These are phyloP conservation scores for Ramichloridium luteum DNA, from an alignment of 2,329 filamentous ascomycete species.

Conservation along the genomic window DNA sequence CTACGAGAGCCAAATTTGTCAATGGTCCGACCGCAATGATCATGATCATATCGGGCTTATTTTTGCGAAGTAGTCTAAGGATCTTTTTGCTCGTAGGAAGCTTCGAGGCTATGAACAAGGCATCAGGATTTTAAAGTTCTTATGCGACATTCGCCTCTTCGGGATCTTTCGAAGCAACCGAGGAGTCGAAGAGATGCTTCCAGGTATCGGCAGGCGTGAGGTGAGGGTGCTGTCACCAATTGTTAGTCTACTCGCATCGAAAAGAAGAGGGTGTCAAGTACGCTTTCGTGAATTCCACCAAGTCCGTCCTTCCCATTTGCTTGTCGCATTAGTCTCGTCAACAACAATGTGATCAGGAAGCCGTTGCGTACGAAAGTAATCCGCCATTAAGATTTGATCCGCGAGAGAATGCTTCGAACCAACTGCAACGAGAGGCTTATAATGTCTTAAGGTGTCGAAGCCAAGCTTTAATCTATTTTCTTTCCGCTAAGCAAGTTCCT, in stretches of 20 bases:
- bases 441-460: conserved; percentile 58
- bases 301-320: conserved; percentile 38
- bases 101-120: conserved; percentile 62
- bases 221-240: conserved; percentile 31
- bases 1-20: conserved; percentile 86
- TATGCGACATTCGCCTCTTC: conserved; percentile 25
- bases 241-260: background rate
- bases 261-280: conserved; percentile 13
- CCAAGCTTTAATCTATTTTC: conserved; percentile 53
- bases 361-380: conserved; percentile 63
- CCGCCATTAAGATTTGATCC: conserved; percentile 57
- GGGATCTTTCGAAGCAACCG: conserved; percentile 17
- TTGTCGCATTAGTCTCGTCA: conserved; percentile 7
- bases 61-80: conserved; percentile 68
- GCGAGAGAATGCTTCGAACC: conserved; percentile 78
- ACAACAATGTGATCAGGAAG: no score
- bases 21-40: conserved; percentile 82
- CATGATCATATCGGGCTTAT: conserved; percentile 73
- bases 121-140: conserved; percentile 29
- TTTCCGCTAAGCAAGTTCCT: conserved; percentile 74
- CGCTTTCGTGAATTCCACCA: conserved; percentile 36
- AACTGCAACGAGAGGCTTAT: conserved; percentile 63
- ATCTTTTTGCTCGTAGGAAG: conserved; percentile 72
- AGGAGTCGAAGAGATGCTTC: conserved; percentile 32
- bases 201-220: conserved; percentile 36